These are phyloP conservation scores for Mrakia gelida DNA, from an alignment of 768 basidiomycete genomes.

Conservation along the genomic window DNA sequence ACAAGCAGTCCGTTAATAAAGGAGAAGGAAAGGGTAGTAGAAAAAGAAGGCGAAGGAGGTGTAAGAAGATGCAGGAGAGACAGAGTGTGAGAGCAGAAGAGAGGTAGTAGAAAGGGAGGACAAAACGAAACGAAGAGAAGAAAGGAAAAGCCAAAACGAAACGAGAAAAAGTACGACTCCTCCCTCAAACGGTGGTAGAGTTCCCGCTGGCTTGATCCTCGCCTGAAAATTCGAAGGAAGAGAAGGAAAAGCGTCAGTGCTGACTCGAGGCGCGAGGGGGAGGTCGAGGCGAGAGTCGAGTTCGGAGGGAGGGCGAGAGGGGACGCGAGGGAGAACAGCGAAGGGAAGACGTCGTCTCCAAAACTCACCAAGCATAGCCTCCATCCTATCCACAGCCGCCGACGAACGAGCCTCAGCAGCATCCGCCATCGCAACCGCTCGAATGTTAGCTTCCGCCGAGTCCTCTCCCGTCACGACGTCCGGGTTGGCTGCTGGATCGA, in stretches of 20 bases:
- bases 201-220: neutral
- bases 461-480: slow-evolving; percentile 17
- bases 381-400: slow-evolving; percentile 20
- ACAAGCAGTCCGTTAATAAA: too few relatives aligned
- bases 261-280: too few relatives aligned
- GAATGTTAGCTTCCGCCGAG: slow-evolving; percentile 29
- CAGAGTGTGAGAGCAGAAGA: neutral
- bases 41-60: neutral
- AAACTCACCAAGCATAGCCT: slow-evolving; percentile 27
- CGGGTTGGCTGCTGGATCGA: neutral
- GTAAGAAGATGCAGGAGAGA: neutral
- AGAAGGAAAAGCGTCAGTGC: too few relatives aligned
- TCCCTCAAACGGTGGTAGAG: neutral
- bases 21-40: too few relatives aligned
- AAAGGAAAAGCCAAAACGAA: neutral
- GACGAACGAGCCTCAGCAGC: neutral
- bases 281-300: too few relatives aligned
- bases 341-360: neutral
- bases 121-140: neutral
- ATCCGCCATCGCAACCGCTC: slow-evolving; percentile 25
- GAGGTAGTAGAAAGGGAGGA: neutral
- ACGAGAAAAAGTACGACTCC: neutral
- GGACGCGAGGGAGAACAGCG: too few relatives aligned
- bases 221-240: too few relatives aligned
- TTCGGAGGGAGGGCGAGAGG: too few relatives aligned